Base-by-base conservation (phyloP, 1,139 yeast species). In the Taphrina wiesneri region DNA sequence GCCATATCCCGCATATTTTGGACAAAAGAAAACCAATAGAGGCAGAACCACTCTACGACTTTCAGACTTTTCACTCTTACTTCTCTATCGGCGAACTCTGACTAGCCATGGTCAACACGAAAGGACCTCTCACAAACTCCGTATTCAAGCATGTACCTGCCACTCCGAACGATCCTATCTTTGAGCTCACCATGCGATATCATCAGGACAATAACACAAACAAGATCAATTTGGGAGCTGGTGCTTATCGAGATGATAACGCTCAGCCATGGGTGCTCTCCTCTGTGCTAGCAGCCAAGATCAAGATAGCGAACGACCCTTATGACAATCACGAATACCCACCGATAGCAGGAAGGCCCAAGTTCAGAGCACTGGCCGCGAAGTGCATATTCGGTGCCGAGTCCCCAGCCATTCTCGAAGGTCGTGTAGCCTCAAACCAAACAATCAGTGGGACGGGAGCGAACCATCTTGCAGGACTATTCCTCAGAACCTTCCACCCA, bases 391-490 rank as follows among this genome's bases (percentile, higher is more conserved):
- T 92, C 67, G 98, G 97, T 56, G 79, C 78, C 2, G 69, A 68
- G 21, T 66, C 70, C 1, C 53, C 56, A 1, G 68, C 67, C 30
- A 46, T 72, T 41, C 30, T 47, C 19, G 68, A 69, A 34, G 70
- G 57, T 36, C 70, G 69, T 36, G 70, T 69, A 32, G 51, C 67
- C 17, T 86, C 95, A 41, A 86, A 88, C 67, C 99, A 93, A 78
- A 85, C 96, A 43, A 81, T 93, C 68, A 88, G 96, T 36, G 99
- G 99, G 71, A 93, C 99, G 15, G 99, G 99, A 67, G 96, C 98
- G 3, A 82, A 92, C 73, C 98, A 92, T 75, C 79, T 91, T 73
- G 96, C 92, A 26, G 96, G 92, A 19, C 81, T 82, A 69, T 90
- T 93, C 74, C 78, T 92, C 63, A 67, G 75, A 74, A 62, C 75